Conservation (phyloP, 257 asterid genomes). For the Lycium barbarum region DNA sequence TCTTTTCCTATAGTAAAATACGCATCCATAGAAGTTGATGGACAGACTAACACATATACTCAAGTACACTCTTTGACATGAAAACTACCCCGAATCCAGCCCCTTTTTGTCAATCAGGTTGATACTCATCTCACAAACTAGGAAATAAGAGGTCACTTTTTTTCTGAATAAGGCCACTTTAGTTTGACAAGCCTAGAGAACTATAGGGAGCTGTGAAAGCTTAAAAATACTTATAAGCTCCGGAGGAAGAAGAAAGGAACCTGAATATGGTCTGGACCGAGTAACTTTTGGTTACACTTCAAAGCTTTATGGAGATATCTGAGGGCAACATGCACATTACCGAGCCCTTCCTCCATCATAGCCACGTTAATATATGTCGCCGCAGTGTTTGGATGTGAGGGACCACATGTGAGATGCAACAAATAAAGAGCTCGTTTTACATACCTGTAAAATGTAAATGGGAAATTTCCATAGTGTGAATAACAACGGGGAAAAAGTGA, state of each 20-base stretch:
- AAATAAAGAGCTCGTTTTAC: conserved; percentile 98
- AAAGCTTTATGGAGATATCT: conserved; percentile 99
- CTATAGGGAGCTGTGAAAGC: conserved; percentile 4
- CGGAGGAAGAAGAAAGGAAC: conserved; percentile 42
- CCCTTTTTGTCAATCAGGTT: conserved; percentile 13
- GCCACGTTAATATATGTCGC: conserved; percentile 99
- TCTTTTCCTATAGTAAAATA: conserved; percentile 22
- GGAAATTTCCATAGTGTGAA: background rate
- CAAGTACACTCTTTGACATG: conserved; percentile 18
- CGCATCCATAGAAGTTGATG: background rate
- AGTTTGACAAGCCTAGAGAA: conserved; percentile 19
- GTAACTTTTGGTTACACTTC: conserved; percentile 84
- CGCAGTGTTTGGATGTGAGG: conserved; percentile 98
- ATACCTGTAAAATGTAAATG: conserved; percentile 56
- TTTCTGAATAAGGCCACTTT: conserved; percentile 12
- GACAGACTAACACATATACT: background rate
- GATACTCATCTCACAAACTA: conserved; percentile 7
- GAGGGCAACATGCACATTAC: conserved; percentile 98
- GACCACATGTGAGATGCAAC: conserved; percentile 96
- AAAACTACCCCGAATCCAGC: background rate
- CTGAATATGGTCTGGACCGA: conserved; percentile 99
- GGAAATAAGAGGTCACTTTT: background rate
- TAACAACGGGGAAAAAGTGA: background rate
- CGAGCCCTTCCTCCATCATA: conserved; percentile 99
- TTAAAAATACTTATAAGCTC: conserved; percentile 8